Base-by-base conservation (phyloP, 2,329 filamentous ascomycete genomes). In the Cordyceps militaris region DNA sequence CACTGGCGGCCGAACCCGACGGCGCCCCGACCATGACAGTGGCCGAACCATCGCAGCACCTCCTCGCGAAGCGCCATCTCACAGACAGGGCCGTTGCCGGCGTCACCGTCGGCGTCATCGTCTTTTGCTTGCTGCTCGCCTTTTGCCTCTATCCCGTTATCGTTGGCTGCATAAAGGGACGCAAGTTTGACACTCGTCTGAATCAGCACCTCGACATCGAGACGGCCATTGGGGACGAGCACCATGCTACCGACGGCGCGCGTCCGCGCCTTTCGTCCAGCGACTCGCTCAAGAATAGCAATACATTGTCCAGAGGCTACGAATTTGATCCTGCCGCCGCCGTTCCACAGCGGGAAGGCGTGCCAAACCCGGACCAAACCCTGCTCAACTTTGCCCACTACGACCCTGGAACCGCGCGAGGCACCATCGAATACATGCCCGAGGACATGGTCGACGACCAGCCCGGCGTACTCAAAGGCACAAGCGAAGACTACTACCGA, bases 401-500 rank as follows among this genome's bases (percentile, higher is more conserved):
- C 21, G 48, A 40, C 30, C 48, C 48, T 10, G 42, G 26, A 16
- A 55, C 46, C 36, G 54, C 51, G 44, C 32, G 28, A 9, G 53
- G 42, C 23, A 40, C 59, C 49, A 42, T 60, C 21, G 61, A 62
- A 36, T 57, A 60, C 30, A 56, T 56, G 56, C 42, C 53, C n/a
- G 63, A 65, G 44, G 61, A 63, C n/a, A 62, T 66, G 10, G 61
- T 57, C 4, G 64, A 68, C 56, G 65, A 67, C 30, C 66, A 69
- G 21, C 64, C 68, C 30, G 67, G 66, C 43, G 66, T 69, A 40
- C 70, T 71, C 44, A 67, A 63, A 56, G 72, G 70, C 38, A 70
- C 67, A 40, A 76, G 67, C 54, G 71, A 72, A 44, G 72, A 75
- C 58, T 76, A 76, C 59, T 76, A 76, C 62, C 73, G 71, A 50